Base-by-base conservation (phyloP, 2,329 filamentous ascomycete species). In the Periconia sp. region DNA sequence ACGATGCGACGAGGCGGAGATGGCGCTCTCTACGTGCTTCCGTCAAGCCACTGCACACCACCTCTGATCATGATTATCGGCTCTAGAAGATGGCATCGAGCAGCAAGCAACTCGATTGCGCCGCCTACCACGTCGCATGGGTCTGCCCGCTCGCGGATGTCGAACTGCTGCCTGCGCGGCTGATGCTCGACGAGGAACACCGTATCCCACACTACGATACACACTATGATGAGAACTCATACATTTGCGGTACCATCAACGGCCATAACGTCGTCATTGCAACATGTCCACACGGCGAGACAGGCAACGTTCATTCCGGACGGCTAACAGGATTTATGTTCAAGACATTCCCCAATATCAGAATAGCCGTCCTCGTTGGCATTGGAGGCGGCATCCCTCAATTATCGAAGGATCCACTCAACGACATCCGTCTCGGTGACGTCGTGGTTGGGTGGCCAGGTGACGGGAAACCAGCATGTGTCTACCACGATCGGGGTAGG, bases 401-500 rank as follows among this genome's bases (percentile, higher is more conserved):
- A 9, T 4, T 5, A 4, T 25, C 18, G 3, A 12, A 26, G 12
- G 21, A 25, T 19, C 7, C 17, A n/a, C 22, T 26, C 9, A 33
- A 40, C 3, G 26, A 43, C 15, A 18, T 43, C n/a, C 34, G 33
- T 24, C 40, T 43, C 16, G 40, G 40, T 4, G 40, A 39, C 17
- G 34, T 43, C 4, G 40, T 43, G 25, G 34, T 43, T 5, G 34
- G 34, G 13, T 43, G 40, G 40, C 32, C 32, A 3, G 40, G 40
- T n/a, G 40, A 43, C 16, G 32, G 40, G 19, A 43, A 36, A 24
- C 40, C 32, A 3, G 40, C 40, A 12, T 29, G 23, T 24, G 34
- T 43, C 32, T 29, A 29, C 25, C 24, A 37, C 17, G 40, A 38
- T 7, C 24, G 33, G 13, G 40, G 40, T 9, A 43, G 34, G 18